A percentile compares a stretch with the other conserved stretches of the same genome.
Conservation (phyloP, 2,329 filamentous ascomycete genomes). For the Neophaeococcomyces mojaviensis region DNA sequence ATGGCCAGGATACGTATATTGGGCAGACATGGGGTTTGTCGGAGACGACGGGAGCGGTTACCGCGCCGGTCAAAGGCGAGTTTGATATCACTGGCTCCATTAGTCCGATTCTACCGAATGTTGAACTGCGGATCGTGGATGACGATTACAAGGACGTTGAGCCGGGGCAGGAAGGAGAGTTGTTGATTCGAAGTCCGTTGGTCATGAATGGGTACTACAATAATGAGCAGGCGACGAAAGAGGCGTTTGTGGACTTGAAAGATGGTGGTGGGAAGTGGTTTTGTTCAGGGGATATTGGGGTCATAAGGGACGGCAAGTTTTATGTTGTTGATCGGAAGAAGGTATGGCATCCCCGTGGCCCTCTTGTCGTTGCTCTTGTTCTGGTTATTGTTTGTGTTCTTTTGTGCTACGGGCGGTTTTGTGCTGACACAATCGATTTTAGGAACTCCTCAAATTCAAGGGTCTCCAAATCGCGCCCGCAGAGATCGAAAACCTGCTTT, state of each 20-base stretch:
- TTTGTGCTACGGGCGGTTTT: no score
- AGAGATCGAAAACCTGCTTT: constrained; percentile 39
- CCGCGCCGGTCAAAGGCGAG: constrained; percentile 35
- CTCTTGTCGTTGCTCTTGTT: no score
- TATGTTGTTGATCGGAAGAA: constrained; percentile 84
- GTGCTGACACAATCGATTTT: no score
- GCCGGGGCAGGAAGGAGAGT: constrained; percentile 48
- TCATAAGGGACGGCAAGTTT: constrained; percentile 70
- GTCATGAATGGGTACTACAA: constrained; percentile 31
- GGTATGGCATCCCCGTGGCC: constrained; percentile 35
- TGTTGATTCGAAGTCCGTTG: constrained; percentile 53
- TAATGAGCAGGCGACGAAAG: constrained; percentile 15
- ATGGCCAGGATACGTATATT: constrained; percentile 32
- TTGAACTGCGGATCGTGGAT: constrained; percentile 18
- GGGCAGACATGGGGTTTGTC: constrained; percentile 53
- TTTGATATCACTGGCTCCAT: constrained; percentile 44
- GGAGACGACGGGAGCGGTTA: constrained; percentile 45
- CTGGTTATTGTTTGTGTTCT: no score
- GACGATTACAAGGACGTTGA: constrained; percentile 18
- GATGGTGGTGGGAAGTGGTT: constrained; percentile 59
- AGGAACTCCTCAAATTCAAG: constrained; percentile 48
- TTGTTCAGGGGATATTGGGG: constrained; percentile 80
- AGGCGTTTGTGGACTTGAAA: constrained; percentile 20
- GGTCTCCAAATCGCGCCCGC: constrained; percentile 47
- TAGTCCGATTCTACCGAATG: constrained; percentile 19